phyloP scores from a whole-genome alignment of 805 yeast species.

The Aciculoconidium aculeatum region DNA sequence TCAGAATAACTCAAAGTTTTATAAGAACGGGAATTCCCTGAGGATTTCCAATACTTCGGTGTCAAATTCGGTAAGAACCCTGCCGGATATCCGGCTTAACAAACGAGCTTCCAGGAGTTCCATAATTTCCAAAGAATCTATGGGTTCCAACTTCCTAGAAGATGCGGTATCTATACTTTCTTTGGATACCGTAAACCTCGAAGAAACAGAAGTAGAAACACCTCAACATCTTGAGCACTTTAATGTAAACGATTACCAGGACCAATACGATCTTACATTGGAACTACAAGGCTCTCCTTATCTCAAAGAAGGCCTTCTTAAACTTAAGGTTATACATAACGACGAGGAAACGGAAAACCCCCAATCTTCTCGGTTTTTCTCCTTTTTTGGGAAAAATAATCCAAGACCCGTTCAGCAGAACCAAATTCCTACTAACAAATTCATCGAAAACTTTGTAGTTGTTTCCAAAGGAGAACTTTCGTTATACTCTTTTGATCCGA shows the following conservation, averaged over 20 bases:
- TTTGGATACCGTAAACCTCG: conserved; percentile 24
- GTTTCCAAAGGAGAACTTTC: conserved; percentile 62
- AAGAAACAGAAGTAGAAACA: conserved; percentile 9
- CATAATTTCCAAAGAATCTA: conserved; percentile 28
- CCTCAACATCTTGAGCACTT: conserved; percentile 30
- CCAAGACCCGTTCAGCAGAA: conserved; percentile 1
- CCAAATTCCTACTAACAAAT: conserved; percentile 20
- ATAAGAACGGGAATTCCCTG: conserved; percentile 12
- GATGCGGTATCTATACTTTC: conserved; percentile 33
- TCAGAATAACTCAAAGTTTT: conserved; percentile 18
- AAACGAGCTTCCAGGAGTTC: conserved; percentile 32
- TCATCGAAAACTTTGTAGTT: conserved; percentile 52
- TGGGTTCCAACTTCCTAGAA: conserved; percentile 11
- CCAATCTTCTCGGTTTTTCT: conserved; percentile 16
- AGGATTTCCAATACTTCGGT: conserved; percentile 5
- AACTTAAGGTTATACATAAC: conserved; percentile 32
- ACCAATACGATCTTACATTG: conserved; percentile 50
- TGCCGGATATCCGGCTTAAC: conserved; percentile 11
- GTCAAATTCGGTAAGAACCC: conserved; percentile 1
- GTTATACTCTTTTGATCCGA: conserved; percentile 49
- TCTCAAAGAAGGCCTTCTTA: conserved; percentile 66
- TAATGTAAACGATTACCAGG: conserved; percentile 37
- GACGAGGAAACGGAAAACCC: conserved; percentile 28
- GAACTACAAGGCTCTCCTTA: conserved; percentile 73
- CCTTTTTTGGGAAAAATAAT: conserved; percentile 18